These are phyloP conservation scores for Selenicereus undatus DNA, from an alignment of 148 eudicot genomes.

Conservation along the genomic window DNA sequence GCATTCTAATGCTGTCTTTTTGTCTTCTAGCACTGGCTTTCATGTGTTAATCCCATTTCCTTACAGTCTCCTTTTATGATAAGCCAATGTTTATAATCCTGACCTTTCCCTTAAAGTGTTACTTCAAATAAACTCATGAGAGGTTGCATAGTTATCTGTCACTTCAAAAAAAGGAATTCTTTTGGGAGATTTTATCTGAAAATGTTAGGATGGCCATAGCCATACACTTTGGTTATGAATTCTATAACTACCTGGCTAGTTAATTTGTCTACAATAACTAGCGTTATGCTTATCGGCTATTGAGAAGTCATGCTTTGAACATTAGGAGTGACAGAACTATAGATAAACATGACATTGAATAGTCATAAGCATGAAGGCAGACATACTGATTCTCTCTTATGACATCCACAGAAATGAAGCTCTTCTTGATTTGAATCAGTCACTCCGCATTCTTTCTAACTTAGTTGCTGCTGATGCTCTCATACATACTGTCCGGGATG, in stretches of 20 bases:
- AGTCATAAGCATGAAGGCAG: neutral
- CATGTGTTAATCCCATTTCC: neutral
- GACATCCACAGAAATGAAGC: constrained; percentile 45
- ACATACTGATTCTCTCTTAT: neutral
- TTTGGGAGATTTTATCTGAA: neutral
- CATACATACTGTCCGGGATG: constrained; percentile 51
- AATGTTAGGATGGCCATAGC: too few species aligned
- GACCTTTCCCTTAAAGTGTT: neutral
- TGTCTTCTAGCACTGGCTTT: neutral
- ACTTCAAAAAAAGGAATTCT: neutral
- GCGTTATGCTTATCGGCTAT: neutral
- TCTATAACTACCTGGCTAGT: too few species aligned
- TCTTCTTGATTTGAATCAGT: constrained; percentile 52
- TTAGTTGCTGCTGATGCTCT: constrained; percentile 81
- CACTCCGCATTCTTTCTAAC: constrained; percentile 80
- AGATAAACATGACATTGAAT: neutral
- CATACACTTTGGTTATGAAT: too few species aligned
- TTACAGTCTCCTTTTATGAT: neutral
- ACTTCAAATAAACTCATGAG: neutral
- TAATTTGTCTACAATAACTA: neutral
- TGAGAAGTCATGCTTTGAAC: neutral
- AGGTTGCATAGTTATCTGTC: neutral
- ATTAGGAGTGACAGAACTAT: neutral
- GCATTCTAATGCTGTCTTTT: neutral
- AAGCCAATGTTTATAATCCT: neutral